These are phyloP conservation scores for Xylaria longipes DNA, from an alignment of 495 filamentous ascomycete genomes.

Conservation along the genomic window DNA sequence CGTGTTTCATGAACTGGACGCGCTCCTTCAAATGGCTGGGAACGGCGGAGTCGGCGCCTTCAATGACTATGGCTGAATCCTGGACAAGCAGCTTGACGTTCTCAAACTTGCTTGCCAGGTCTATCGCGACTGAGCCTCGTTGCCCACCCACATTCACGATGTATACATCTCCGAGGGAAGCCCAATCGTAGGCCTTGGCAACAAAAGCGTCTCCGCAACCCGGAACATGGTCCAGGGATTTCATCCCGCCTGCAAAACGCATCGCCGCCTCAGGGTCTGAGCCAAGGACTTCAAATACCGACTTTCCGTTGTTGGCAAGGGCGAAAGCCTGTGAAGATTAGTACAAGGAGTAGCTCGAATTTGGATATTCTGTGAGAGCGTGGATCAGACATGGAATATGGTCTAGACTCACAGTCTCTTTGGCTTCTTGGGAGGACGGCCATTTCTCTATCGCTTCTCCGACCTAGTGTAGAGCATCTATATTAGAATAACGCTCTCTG, in stretches of 20 bases:
- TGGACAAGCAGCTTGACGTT: constrained; percentile 31
- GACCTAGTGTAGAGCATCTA: constrained; percentile 25
- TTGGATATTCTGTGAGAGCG: constrained; percentile 1
- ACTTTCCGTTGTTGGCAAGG: constrained; percentile 39
- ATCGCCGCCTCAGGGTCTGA: constrained; percentile 22
- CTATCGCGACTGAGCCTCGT: constrained; percentile 23
- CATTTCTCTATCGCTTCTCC: constrained; percentile 32
- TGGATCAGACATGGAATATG: constrained; percentile 8
- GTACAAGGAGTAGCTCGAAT: constrained; percentile 12
- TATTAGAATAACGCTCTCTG: constrained; percentile 11
- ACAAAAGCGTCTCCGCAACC: constrained; percentile 21
- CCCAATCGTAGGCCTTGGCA: constrained; percentile 33
- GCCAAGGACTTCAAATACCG: constrained; percentile 37
- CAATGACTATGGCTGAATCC: constrained; percentile 20
- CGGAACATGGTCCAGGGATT: constrained; percentile 26
- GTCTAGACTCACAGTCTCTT: constrained; percentile 34
- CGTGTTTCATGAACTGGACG: constrained; percentile 47
- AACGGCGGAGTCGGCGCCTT: constrained; percentile 21
- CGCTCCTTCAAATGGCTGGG: constrained; percentile 27
- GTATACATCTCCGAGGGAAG: constrained; percentile 23
- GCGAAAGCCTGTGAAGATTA: constrained; percentile 39
- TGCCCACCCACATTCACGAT: constrained; percentile 28
- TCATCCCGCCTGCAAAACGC: constrained; percentile 28
- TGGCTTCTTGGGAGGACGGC: constrained; percentile 37
- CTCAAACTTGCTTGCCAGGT: constrained; percentile 23